Base-by-base conservation (phyloP, 768 basidiomycete genomes). In the Megacollybia marginata region DNA sequence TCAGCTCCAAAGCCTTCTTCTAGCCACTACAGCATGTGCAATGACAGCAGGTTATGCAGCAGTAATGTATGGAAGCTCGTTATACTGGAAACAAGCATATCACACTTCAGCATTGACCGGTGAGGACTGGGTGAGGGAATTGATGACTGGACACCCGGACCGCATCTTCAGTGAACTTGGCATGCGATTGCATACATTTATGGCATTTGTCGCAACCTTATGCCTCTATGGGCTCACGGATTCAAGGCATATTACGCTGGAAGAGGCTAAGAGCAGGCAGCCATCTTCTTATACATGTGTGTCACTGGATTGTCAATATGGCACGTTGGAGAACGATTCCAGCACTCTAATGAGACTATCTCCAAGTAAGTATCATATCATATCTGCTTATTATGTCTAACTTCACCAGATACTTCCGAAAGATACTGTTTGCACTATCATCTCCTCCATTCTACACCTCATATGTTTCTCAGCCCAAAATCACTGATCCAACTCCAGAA, bases 21-120 rank as follows among this genome's bases (percentile, higher is more conserved):
- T 40, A 18, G 38, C 38, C 13, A 18, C 38, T 40, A 18, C 38
- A 15, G 38, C 15, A 15, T 13, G 15, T 40, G 38, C 18, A 40
- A 40, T 40, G 15, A 32, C 35, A n/a, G 28, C 46, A 4, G 33
- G 18, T 31, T 40, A 36, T 19, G 45, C 43, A 19, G 44, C 31
- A 5, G 10, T 40, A 12, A 23, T 54, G 9, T 54, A 57, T 47
- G 44, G 46, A 12, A 42, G 35, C 33, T 43, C 50, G 10, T 23
- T 46, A 4, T 56, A 52, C 53, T 49, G 45, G 47, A 52, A 47
- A 33, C 49, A 49, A 34, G 44, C 46, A 2, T 60, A 63, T 38
- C 60, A 62, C 18, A 62, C 56, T 5, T 63, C 60, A 20, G 44
- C 46, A 20, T 53, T 64, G 9, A 54, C 54, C 1, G 59, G 63